Evolutionary conservation across 495 filamentous ascomycete species (phyloP), one percentile per base, ranked within the genome.

Genomic region (Pyrenula aspistea): DNA sequence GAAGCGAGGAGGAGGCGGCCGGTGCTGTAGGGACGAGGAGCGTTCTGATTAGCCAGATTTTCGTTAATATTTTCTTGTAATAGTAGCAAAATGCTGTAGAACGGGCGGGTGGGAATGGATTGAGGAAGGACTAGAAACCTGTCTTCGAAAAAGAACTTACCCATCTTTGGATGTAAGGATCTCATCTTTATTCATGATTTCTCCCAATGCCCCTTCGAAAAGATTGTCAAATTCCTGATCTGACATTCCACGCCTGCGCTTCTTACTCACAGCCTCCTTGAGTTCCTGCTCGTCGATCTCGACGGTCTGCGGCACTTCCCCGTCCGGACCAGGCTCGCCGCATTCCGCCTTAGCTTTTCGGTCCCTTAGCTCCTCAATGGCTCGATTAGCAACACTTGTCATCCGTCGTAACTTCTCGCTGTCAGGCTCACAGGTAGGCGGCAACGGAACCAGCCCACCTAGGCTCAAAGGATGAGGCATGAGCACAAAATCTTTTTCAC

Each of bases 401-500:
- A 96, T 88, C 23, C 84, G 83, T 52, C 90, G 85, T 20, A 85
- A 88, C 65, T 95, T 96, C 66, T 92, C 88, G 53, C 90, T 88
- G 66, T 98, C 94, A 1, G 94, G 85, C 67, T 96, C 92, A 66
- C 93, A 98, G n/a, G 86, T 89, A 12, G 93, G 92, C 1, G 92
- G 81, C 24, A 97, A 72, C 19, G 93, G 93, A 10, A 96, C 63
- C 12, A 93, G 62, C 2, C 93, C 92, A 22, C 85, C 83, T 0
- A 96, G 64, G 0, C 91, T 83, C 12, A 96, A 75, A 4, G 90
- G 92, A 68, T 96, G 93, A 4, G 84, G 78, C 65, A 86, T 84
- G 24, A 93, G 77, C 52, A 97, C 76, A 63, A 91, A 98, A 64
- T 91, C 93, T 53, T 82, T 76, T 61, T 96, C 90, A 66, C 93